Conservation (phyloP, 192 early-diverging fungal genomes). For the Entomortierella chlamydospora region DNA sequence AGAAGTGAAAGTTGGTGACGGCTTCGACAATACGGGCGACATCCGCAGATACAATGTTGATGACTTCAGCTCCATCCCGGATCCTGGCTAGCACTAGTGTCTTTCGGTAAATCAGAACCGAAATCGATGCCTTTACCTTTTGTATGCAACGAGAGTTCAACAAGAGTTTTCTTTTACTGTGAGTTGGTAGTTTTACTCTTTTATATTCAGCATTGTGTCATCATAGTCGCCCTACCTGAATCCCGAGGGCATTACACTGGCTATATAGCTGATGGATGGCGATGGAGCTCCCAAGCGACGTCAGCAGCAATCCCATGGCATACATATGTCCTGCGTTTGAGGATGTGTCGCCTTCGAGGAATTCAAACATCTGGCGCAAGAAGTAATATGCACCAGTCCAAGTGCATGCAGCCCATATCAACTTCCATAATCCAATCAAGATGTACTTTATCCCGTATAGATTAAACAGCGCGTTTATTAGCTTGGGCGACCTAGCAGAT, state of each 20-base stretch:
- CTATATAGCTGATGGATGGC: conserved; percentile 40
- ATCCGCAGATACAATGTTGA: conserved; percentile 76
- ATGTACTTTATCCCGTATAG: conserved; percentile 54
- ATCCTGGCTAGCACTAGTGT: conserved; percentile 67
- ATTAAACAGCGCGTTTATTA: conserved; percentile 19
- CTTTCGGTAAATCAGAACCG: conserved; percentile 76
- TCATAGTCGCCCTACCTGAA: conserved; percentile 23
- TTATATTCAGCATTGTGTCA: too few relatives aligned
- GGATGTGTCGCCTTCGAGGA: background rate
- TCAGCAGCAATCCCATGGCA: conserved; percentile 68
- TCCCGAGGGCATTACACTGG: conserved; percentile 34
- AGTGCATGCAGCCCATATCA: conserved; percentile 67
- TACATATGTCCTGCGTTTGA: conserved; percentile 51
- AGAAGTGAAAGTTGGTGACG: conserved; percentile 67
- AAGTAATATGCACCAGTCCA: conserved; percentile 67
- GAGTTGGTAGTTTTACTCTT: too few relatives aligned
- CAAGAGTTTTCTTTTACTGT: too few relatives aligned
- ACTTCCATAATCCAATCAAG: conserved; percentile 68
- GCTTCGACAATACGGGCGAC: conserved; percentile 73
- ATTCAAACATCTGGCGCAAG: conserved; percentile 26
- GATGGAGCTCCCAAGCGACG: conserved; percentile 50
- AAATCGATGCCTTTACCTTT: conserved; percentile 67
- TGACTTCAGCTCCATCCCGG: conserved; percentile 72
- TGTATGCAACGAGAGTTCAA: background rate
- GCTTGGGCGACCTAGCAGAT: conserved; percentile 15